phyloP scores from a whole-genome alignment of 345 rosid species.

The Ricinus communis region DNA sequence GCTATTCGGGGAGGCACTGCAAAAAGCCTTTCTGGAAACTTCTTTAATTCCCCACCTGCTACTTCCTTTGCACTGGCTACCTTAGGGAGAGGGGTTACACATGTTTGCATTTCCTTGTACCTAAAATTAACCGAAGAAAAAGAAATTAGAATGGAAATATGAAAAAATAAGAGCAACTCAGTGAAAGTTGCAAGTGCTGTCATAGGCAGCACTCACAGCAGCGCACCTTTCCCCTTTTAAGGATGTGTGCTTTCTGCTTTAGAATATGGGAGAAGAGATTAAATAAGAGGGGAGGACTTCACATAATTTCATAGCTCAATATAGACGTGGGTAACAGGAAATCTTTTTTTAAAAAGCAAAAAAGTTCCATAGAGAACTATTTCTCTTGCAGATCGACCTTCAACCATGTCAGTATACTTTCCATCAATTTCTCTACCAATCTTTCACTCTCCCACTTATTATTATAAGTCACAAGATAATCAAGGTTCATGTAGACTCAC shows the following conservation, averaged over 20 bases:
- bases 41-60: slow-evolving; percentile 80
- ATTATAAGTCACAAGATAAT: not conserved
- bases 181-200: not conserved
- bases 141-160: slow-evolving; percentile 8
- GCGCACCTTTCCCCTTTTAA: not conserved
- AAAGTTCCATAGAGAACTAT: not conserved
- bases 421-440: not conserved
- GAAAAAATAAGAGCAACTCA: not conserved
- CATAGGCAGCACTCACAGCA: not conserved
- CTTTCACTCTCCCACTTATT: not conserved
- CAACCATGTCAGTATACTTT: not conserved
- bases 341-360: not conserved
- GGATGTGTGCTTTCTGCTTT: not conserved
- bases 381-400: not conserved
- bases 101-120: slow-evolving; percentile 74
- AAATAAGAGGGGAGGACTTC: not conserved
- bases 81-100: slow-evolving; percentile 73
- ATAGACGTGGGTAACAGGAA: not conserved
- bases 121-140: slow-evolving; percentile 34
- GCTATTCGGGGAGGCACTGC: slow-evolving; percentile 75
- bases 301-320: not conserved
- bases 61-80: slow-evolving; percentile 62
- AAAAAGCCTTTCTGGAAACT: slow-evolving; percentile 84
- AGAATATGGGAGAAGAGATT: not conserved
- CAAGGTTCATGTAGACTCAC: slow-evolving; percentile 39